Base-by-base conservation (phyloP, 768 basidiomycete genomes). In the Phylloporus sp. region DNA sequence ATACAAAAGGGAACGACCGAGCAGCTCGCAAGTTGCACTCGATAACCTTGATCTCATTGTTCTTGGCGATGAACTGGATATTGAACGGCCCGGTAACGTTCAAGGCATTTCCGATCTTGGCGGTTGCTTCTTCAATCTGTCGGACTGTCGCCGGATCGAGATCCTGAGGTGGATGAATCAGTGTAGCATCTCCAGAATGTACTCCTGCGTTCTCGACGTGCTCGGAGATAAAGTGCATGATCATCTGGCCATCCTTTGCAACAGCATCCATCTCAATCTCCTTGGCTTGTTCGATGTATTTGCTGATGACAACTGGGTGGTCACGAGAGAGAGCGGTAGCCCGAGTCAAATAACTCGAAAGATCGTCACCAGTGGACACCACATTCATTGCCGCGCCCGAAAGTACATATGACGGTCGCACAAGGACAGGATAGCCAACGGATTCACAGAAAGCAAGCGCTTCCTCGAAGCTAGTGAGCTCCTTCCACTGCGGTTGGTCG, bases 181-280 rank as follows among this genome's bases (percentile, higher is more conserved):
- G 81, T 4, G 95, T 99, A 16, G 95, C 95, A 62, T 99, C 97
- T 53, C 95, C 95, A 47, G 97, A 99, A 73, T 99, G 95, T 3
- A 99, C 95, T 53, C 97, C 95, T 4, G 95, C 95, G 64, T 97
- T 97, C 75, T 98, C 95, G 62, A 98, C 95, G 69, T 99, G 95
- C 74, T 98, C 97, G 12, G 95, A 98, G 68, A 97, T 94, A 71
- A 93, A 97, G 70, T 99, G 97, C 95, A 99, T 97, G 70, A 97
- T 80, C 82, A 99, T 87, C 76, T 97, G 91, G 20, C 95, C 95
- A 64, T 92, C 91, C 72, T 90, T 90, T 29, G 97, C 97, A 34
- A 99, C 84, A 20, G 97, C 97, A 64, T 99, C 97, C 93, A 99
- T 97, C 77, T 99, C 97, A 59, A 99, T 99, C 73, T 99, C 97